Evolutionary conservation across 768 basidiomycete species (phyloP).

Genomic region (Hygrophorus pudorinus): DNA sequence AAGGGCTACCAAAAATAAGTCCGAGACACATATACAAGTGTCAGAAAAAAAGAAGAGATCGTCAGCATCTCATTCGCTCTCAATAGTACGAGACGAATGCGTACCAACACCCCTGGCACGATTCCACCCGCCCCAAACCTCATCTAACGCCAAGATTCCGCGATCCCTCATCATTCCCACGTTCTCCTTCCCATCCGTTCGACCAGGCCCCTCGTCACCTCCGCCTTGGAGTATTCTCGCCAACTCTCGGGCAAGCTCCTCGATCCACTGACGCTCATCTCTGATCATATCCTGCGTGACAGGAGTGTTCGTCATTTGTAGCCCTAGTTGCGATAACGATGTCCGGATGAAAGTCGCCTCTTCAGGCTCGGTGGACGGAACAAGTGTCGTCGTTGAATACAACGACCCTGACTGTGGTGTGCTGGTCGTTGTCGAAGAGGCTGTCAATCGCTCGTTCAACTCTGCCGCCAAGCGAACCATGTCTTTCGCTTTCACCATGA

Average conservation of each 20-base stretch:
- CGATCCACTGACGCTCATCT: slow-evolving; percentile 71
- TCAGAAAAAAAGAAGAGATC: background rate
- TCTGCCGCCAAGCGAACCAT: slow-evolving; percentile 89
- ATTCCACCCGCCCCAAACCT: slow-evolving; percentile 95
- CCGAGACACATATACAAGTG: background rate
- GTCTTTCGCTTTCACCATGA: slow-evolving; percentile 86
- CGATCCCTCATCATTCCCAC: slow-evolving; percentile 66
- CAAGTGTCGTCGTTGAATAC: slow-evolving; percentile 21
- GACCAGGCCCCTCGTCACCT: slow-evolving; percentile 20
- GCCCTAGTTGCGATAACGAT: slow-evolving; percentile 82
- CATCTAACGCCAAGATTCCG: slow-evolving; percentile 81
- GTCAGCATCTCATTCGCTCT: background rate
- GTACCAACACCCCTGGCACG: slow-evolving; percentile 84
- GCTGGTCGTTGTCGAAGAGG: slow-evolving; percentile 20
- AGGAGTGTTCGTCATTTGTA: slow-evolving; percentile 68
- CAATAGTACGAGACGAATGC: slow-evolving; percentile 16
- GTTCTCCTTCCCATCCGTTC: slow-evolving; percentile 10
- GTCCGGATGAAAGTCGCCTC: slow-evolving; percentile 82
- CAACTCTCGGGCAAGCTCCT: slow-evolving; percentile 77
- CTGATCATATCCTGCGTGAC: slow-evolving; percentile 84
- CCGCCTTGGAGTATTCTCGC: slow-evolving; percentile 53
- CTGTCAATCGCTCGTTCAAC: slow-evolving; percentile 72
- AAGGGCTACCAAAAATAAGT: no score
- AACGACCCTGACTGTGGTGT: slow-evolving; percentile 11
- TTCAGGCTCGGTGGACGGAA: slow-evolving; percentile 52